phyloP scores from a whole-genome alignment of 495 filamentous ascomycete genomes.

The Parachaetomium inaequale region DNA sequence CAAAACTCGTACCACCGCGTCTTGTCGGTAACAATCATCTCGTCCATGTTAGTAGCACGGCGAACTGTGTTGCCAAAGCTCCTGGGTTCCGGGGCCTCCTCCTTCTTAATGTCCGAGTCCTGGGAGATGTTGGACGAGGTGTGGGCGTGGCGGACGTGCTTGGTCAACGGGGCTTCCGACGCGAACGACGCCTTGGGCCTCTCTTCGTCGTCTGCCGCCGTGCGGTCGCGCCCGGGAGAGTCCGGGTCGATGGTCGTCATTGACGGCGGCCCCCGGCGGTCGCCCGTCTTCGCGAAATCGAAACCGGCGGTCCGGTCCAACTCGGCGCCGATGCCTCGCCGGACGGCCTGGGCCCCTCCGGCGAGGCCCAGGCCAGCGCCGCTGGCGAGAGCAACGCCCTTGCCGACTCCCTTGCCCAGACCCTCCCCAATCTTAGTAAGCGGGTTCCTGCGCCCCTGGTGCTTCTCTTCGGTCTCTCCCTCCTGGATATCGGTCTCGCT shows the following conservation, averaged over 20 bases:
- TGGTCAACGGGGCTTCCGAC: constrained; percentile 28
- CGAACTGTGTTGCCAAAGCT: constrained; percentile 44
- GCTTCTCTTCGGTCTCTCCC: constrained; percentile 19
- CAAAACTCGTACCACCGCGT: constrained; percentile 53
- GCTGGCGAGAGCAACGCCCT: constrained; percentile 38
- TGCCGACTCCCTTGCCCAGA: constrained; percentile 38
- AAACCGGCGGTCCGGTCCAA: constrained; percentile 57
- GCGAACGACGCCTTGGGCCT: constrained; percentile 33
- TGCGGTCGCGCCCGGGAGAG: not conserved
- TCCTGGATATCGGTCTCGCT: constrained; percentile 30
- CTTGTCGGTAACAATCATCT: constrained; percentile 42
- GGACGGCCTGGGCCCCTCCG: constrained; percentile 53
- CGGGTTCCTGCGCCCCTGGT: constrained; percentile 24
- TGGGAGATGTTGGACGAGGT: constrained; percentile 36
- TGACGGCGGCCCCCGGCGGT: constrained; percentile 1
- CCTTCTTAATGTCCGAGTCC: constrained; percentile 32
- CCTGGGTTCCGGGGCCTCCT: constrained; percentile 29
- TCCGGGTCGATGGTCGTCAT: constrained; percentile 2
- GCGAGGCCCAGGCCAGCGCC: constrained; percentile 40
- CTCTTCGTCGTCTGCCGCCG: constrained; percentile 21
- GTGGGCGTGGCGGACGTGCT: constrained; percentile 31
- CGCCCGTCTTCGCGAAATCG: constrained; percentile 31
- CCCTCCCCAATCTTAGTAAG: constrained; percentile 38
- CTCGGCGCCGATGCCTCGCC: constrained; percentile 58
- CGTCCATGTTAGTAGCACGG: constrained; percentile 40